phyloP scores from a whole-genome alignment of 208 protist genomes.

The Sergeia podlipaevii region DNA sequence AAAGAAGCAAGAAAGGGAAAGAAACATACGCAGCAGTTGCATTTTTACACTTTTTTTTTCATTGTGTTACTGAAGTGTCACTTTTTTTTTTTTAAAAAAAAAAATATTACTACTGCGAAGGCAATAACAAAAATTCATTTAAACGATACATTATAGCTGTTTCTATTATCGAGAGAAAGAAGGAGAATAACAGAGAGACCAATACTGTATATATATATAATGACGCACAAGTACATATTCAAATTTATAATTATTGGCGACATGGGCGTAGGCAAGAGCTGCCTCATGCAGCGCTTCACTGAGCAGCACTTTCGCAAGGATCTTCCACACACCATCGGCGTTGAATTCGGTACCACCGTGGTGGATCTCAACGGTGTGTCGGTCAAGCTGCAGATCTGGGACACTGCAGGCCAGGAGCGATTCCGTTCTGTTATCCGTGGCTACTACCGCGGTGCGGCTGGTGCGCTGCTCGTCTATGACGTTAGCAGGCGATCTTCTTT shows the following conservation, averaged over 20 bases:
- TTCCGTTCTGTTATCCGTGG: constrained; percentile 93
- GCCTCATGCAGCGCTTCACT: constrained; percentile 97
- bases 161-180: too few species aligned
- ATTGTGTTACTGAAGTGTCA: too few species aligned
- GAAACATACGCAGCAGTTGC: too few species aligned
- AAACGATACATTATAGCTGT: too few species aligned
- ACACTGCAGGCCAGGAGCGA: constrained; percentile 92
- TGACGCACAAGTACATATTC: constrained; percentile 95
- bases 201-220: too few species aligned
- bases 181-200: too few species aligned
- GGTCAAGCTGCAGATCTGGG: constrained; percentile 98
- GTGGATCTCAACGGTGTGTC: constrained; percentile 93
- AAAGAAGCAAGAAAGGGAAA: too few species aligned
- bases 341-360: constrained; percentile 97
- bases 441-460: constrained; percentile 96
- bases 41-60: too few species aligned
- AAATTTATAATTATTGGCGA: constrained; percentile 99
- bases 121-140: too few species aligned
- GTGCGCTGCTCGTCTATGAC: constrained; percentile 96
- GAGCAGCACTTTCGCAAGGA: constrained; percentile 95
- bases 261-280: constrained; percentile 98
- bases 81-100: too few species aligned
- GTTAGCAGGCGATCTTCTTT: constrained; percentile 90
- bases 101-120: background rate
- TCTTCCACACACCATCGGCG: constrained; percentile 97